These are phyloP conservation scores for Saturnispora hagleri DNA, from an alignment of 805 yeast species.

Conservation along the genomic window DNA sequence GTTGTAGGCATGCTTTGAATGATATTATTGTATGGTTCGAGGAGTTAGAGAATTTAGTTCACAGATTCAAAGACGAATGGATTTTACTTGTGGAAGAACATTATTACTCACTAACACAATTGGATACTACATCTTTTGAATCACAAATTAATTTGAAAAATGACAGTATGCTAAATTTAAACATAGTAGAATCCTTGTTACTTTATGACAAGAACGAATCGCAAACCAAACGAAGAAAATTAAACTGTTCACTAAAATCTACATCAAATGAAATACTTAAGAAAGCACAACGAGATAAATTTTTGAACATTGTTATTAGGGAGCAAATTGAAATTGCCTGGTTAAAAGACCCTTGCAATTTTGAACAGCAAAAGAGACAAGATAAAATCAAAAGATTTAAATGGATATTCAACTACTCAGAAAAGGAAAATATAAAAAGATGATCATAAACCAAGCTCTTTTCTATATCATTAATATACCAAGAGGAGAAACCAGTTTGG, in stretches of 20 bases:
- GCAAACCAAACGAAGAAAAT: background rate
- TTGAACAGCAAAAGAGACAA: background rate
- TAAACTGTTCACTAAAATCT: background rate
- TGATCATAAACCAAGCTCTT: background rate
- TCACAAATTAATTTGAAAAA: background rate
- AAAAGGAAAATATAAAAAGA: background rate
- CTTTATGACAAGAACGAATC: background rate
- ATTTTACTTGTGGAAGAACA: background rate
- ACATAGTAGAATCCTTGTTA: background rate
- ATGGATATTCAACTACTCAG: background rate
- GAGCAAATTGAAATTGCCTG: background rate
- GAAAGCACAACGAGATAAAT: background rate
- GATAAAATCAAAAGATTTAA: background rate
- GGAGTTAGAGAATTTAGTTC: background rate
- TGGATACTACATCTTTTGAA: background rate
- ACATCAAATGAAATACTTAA: background rate
- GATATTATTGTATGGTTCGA: background rate
- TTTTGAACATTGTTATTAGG: background rate
- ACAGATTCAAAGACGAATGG: background rate
- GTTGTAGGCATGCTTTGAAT: background rate
- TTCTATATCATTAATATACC: background rate
- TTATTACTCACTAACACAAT: background rate
- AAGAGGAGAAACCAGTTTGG: background rate
- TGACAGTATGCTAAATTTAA: background rate
- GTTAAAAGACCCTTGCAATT: background rate